Percentiles rank a stretch among this genome's conserved stretches.
These are phyloP conservation scores for Leishmania mexicana DNA, from an alignment of 208 protist species.

Conservation along the genomic window DNA sequence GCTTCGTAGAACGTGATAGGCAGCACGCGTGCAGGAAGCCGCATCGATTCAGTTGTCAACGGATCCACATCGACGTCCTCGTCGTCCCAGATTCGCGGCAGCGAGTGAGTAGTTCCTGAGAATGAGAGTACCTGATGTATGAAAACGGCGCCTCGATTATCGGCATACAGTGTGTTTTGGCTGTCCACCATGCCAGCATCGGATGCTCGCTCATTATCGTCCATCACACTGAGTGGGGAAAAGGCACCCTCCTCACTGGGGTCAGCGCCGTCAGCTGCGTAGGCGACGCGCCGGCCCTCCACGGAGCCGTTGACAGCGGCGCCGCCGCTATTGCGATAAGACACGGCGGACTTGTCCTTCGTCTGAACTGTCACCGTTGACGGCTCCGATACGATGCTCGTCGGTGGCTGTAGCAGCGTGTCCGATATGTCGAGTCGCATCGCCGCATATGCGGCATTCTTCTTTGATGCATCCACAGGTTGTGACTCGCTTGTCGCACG, in stretches of 20 bases:
- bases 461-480: neutral
- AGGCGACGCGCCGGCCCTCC: neutral
- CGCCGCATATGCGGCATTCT: neutral
- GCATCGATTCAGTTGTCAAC: conserved; percentile 8
- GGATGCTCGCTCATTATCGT: neutral
- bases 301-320: neutral
- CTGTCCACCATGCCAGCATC: neutral
- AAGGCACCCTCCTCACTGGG: conserved; percentile 10
- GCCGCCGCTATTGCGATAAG: too few species aligned
- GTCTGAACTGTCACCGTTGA: neutral
- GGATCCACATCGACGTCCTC: conserved; percentile 30
- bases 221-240: conserved; percentile 16
- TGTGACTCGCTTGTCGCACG: neutral
- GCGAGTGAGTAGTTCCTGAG: conserved; percentile 9
- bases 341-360: neutral
- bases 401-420: conserved; percentile 30
- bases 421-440: conserved; percentile 15
- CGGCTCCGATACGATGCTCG: conserved; percentile 28
- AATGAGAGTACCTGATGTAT: conserved; percentile 19
- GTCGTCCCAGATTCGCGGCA: conserved; percentile 21
- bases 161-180: neutral
- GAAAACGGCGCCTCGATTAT: neutral
- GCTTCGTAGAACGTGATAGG: conserved; percentile 29
- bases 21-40: neutral
- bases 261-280: neutral